Evolutionary conservation across 164 flowering plant genomes (phyloP), one percentile per base, ranked within the genome.

Genomic region (Nymphaea colorata): DNA sequence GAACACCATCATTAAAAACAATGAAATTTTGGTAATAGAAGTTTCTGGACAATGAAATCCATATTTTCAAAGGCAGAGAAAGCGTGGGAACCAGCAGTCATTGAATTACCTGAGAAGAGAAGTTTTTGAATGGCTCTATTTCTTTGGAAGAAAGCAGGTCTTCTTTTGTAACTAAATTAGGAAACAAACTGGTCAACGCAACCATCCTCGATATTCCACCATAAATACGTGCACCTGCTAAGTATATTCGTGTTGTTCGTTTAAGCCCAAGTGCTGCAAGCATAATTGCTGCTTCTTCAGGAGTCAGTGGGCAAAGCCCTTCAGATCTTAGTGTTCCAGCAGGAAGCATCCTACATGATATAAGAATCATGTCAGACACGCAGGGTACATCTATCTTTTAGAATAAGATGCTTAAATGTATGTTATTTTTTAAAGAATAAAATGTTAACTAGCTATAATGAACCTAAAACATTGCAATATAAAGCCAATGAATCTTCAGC

Each of bases 211-310:
- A 73, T 44, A 71, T 76, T n/a, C 99, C 98, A 41, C 99, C 99
- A 76, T 92, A 95, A 68, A 95, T 92, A 61, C 88, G 86, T 63
- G 99, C 87, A 59, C 99, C 99, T 17, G 99, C 99, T 66, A 95
- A 73, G 69, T 76, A 95, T 76, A 95, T 76, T 42, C 59, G 86
- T 51, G 97, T 88, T 80, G 82, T 80, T 44, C 98, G 89, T 45
- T 81, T 85, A 79, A 95, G 86, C 71, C 99, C 99, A 69, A 95
- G 94, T 71, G 86, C 96, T 43, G 97, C 91, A 66, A 92, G 91
- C 97, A 89, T 85, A 69, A 95, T 93, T 11, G 84, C 90, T 36
- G 97, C 86, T 78, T 95, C 99, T 81, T 95, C 99, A 66, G 99
- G 99, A 74, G 95, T 85, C 71, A 95, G 78, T 62, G 99, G 98